Evolutionary conservation across 495 filamentous ascomycete genomes (phyloP).

Genomic region (Tuber calosporum): DNA sequence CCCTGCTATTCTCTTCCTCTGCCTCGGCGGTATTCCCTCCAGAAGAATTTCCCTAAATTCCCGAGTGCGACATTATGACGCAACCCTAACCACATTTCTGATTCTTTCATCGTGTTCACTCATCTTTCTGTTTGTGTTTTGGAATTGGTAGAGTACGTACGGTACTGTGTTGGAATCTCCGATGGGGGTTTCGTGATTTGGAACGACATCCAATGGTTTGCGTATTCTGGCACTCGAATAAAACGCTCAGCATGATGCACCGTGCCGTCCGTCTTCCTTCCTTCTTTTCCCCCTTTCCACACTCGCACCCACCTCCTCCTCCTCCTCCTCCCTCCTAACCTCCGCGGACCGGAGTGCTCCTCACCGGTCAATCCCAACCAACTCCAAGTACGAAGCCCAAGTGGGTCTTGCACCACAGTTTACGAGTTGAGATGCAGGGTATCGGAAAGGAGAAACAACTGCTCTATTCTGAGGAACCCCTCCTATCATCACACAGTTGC

Average conservation of each 20-base stretch:
- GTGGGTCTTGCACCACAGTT: slow-evolving; percentile 2
- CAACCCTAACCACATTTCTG: neutral
- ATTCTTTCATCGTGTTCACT: neutral
- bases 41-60: neutral
- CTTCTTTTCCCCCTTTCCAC: neutral
- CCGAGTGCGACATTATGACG: neutral
- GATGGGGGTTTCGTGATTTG: neutral
- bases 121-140: neutral
- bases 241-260: neutral
- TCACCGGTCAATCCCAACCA: neutral
- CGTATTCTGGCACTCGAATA: neutral
- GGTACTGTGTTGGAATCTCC: slow-evolving; percentile 3
- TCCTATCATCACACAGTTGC: neutral
- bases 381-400: neutral
- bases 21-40: neutral
- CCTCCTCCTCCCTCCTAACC: neutral
- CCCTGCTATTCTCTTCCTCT: neutral
- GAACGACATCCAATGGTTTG: neutral
- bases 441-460: neutral
- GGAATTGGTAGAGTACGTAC: neutral
- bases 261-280: neutral
- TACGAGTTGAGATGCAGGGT: slow-evolving; percentile 1
- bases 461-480: neutral
- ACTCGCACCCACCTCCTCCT: too few relatives aligned
- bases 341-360: neutral